phyloP scores from a whole-genome alignment of 2,329 filamentous ascomycete genomes.

The Clonostachys solani region DNA sequence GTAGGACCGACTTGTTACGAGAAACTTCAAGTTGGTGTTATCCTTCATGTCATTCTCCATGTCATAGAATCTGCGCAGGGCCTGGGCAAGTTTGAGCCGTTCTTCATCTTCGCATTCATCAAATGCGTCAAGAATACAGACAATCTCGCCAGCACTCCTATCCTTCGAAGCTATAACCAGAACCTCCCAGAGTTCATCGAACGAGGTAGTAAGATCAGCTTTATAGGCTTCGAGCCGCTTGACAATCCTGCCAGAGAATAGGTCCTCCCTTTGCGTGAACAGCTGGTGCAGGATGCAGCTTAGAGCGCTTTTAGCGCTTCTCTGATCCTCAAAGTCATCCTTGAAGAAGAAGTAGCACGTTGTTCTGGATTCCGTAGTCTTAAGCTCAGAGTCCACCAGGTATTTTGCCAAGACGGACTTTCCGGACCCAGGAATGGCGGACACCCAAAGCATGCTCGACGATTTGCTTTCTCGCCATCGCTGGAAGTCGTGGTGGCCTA shows the following conservation, averaged over 20 bases:
- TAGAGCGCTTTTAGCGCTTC: conserved; percentile 23
- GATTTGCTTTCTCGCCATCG: conserved; percentile 16
- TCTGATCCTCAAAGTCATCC: conserved; percentile 28
- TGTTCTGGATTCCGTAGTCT: conserved; percentile 5
- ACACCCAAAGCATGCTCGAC: conserved; percentile 21
- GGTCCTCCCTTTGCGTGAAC: conserved; percentile 17
- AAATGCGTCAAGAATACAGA: conserved; percentile 31
- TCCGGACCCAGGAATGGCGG: conserved; percentile 31
- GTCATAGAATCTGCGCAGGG: conserved; percentile 16
- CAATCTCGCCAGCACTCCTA: conserved; percentile 15
- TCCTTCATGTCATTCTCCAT: neutral
- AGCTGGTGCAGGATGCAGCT: conserved; percentile 34
- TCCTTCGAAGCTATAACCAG: conserved; percentile 17
- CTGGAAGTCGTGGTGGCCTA: conserved; percentile 18
- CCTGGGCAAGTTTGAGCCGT: conserved; percentile 8
- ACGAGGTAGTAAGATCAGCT: conserved; percentile 8
- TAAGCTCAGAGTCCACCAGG: conserved; percentile 18
- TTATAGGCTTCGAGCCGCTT: conserved; percentile 10
- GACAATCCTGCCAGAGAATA: conserved; percentile 23
- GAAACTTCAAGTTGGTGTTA: conserved; percentile 23
- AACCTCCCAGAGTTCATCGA: conserved; percentile 24
- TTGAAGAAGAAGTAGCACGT: conserved; percentile 41
- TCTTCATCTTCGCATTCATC: conserved; percentile 23
- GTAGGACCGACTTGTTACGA: conserved; percentile 24
- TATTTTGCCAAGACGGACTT: conserved; percentile 29